Conservation (phyloP, 2,329 filamentous ascomycete species). For the Pseudogymnoascus verrucosus region DNA sequence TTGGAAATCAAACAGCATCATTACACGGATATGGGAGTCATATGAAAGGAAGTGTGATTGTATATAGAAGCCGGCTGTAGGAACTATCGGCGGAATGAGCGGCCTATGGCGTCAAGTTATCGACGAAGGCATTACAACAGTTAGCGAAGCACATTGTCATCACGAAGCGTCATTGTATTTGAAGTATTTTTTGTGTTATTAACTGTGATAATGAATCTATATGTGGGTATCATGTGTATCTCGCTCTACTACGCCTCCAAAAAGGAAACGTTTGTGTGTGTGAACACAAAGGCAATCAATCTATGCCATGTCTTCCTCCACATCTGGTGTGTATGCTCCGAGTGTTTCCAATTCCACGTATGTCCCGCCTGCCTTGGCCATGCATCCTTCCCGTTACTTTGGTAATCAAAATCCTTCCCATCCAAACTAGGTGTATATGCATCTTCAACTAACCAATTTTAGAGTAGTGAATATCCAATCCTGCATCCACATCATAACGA, state of each 20-base stretch:
- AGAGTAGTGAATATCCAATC: not conserved
- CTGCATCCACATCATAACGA: not conserved
- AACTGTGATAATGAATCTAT: not conserved
- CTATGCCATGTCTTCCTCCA: not conserved
- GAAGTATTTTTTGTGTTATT: not conserved
- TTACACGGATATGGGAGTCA: not conserved
- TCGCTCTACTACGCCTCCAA: conserved; percentile 5
- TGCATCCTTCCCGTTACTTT: not conserved
- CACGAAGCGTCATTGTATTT: not conserved
- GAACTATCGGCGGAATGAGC: not conserved
- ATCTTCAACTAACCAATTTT: not conserved
- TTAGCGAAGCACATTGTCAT: not conserved
- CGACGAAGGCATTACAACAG: not conserved
- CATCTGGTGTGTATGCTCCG: not conserved
- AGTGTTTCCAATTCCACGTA: not conserved
- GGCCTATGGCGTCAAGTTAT: not conserved
- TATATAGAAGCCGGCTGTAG: not conserved
- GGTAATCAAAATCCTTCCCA: not conserved
- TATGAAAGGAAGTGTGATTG: not conserved
- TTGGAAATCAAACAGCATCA: not conserved
- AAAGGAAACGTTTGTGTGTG: conserved; percentile 3
- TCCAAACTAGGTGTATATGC: conserved; percentile 1
- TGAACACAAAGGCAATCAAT: conserved; percentile 1
- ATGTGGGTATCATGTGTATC: conserved; percentile 8
- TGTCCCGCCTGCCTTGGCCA: not conserved